Percentiles rank a stretch among this genome's conserved stretches.
Evolutionary conservation across 768 basidiomycete species (phyloP).

Genomic region (Tulasnella sp.): DNA sequence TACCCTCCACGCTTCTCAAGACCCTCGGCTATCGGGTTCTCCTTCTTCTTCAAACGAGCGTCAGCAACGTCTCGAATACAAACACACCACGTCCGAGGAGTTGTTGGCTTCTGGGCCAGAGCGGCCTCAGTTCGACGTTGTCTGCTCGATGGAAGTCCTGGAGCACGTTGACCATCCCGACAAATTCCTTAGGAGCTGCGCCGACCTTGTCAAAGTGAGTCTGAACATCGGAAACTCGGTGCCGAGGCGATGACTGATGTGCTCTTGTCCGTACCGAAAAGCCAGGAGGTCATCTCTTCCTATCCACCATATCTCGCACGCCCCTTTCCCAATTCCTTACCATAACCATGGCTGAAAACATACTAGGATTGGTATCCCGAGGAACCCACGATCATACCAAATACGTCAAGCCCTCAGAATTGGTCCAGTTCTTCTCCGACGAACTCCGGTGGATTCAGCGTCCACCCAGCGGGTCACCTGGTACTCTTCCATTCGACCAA

Average conservation of each 20-base stretch:
- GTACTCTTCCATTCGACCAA: slow-evolving; percentile 56
- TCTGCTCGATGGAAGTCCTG: slow-evolving; percentile 96
- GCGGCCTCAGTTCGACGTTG: slow-evolving; percentile 71
- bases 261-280: slow-evolving; percentile 38
- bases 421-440: slow-evolving; percentile 73
- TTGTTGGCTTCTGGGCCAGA: slow-evolving; percentile 52
- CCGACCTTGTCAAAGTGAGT: slow-evolving; percentile 79
- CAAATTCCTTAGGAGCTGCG: slow-evolving; percentile 75
- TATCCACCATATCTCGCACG: slow-evolving; percentile 91
- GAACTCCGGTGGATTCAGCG: slow-evolving; percentile 43
- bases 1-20: slow-evolving; percentile 70
- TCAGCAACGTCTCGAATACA: slow-evolving; percentile 53
- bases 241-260: slow-evolving; percentile 4
- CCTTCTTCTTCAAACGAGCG: slow-evolving; percentile 30
- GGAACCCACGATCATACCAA: slow-evolving; percentile 94
- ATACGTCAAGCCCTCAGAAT: slow-evolving; percentile 81
- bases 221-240: background rate
- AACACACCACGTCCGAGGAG: slow-evolving; percentile 69
- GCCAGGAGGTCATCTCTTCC: slow-evolving; percentile 94
- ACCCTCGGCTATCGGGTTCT: slow-evolving; percentile 54
- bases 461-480: slow-evolving; percentile 40
- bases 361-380: slow-evolving; percentile 70
- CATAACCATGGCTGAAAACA: slow-evolving; percentile 74
- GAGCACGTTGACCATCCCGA: slow-evolving; percentile 95
- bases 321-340: slow-evolving; percentile 67